Evolutionary conservation across 768 basidiomycete species (phyloP), one percentile per base, ranked within the genome.

Genomic region (Phaffia tasmanica): DNA sequence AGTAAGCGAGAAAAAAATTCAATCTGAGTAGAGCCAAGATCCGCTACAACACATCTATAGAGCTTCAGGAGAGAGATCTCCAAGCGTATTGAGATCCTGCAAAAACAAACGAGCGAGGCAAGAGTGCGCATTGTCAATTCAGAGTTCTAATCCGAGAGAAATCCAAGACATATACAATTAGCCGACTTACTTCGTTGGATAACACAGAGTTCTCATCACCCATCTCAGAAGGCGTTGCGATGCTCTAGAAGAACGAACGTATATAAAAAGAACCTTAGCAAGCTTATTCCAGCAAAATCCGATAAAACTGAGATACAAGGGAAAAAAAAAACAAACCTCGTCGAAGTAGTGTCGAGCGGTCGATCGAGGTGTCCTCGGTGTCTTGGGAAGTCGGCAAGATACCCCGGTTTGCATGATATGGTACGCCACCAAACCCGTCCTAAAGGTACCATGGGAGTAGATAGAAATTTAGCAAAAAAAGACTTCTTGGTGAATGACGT

Each of bases 291-390:
- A 15, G 15, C n/a, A n/a, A 32, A 25, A 32, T 27, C 51, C n/a
- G 51, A n/a, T 27, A 3, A 27, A 32, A 25, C 25, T 19, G 9
- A 56, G n/a, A 25, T 19, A n/a, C 3, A 56, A 56, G 9, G n/a
- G n/a, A 56, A 32, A 25, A 15, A 56, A 15, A 56, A 32, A n/a
- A 27, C 25, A 32, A 19, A 56, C 72, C 62, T 79, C 94, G 77
- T 94, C 91, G 76, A 99, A 98, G 79, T 93, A 99, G 74, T 94
- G 91, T 71, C 85, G 80, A 23, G 89, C 86, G 57, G 91, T 80
- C 71, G 86, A 86, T 70, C 91, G 82, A 63, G 92, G 92, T 18
- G 92, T 97, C 71, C 86, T 84, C 6, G 95, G 95, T 6, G 95
- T 98, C 77, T 87, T 88, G 0, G 94, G 94, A 64, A 98, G 78